Base-by-base conservation (phyloP, 768 basidiomycete species). In the Rhodotorula toruloides region DNA sequence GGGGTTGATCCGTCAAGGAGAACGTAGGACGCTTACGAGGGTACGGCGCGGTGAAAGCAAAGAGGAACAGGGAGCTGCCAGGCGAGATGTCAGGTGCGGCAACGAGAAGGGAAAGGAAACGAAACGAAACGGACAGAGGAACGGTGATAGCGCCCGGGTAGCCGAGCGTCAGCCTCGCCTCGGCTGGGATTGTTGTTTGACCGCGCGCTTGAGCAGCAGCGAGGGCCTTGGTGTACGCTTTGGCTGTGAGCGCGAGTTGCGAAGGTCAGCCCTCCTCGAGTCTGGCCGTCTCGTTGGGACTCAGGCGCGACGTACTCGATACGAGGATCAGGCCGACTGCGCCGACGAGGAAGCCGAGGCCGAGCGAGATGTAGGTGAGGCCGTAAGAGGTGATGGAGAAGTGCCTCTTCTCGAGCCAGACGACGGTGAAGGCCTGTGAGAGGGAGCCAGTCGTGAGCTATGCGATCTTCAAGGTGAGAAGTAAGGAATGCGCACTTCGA, bases 331-430 rank as follows among this genome's bases (percentile, higher is more conserved):
- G n/a, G 8, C 63, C 22, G 0, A 55, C 22, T 13, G 54, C 67
- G 39, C 61, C 71, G 29, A 58, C 22, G 34, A 65, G 22, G 58
- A 72, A 72, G 22, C 71, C 71, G 25, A 72, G 48, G 8, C 61
- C 58, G n/a, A 68, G 67, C 3, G 67, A 53, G 32, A 72, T 67
- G 49, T 72, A 69, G 1, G 71, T 68, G 6, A 72, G 50, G 31
- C 66, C 71, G 40, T 55, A 65, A 11, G 25, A 29, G 3, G 54
- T 58, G 21, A 4, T 22, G 1, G n/a, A 53, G 54, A 61, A 69
- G 27, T 64, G 64, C 0, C 71, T 42, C 6, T 42, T 58, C 49
- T 69, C 67, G 37, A 66, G 27, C 39, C 60, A 72, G 31, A 72
- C 68, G 36, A 72, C 52, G 0, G 64, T 42, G 55, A 68, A 65